Evolutionary conservation across 176 grass and related monocot species (phyloP).

Genomic region (Saccharum officinarum): DNA sequence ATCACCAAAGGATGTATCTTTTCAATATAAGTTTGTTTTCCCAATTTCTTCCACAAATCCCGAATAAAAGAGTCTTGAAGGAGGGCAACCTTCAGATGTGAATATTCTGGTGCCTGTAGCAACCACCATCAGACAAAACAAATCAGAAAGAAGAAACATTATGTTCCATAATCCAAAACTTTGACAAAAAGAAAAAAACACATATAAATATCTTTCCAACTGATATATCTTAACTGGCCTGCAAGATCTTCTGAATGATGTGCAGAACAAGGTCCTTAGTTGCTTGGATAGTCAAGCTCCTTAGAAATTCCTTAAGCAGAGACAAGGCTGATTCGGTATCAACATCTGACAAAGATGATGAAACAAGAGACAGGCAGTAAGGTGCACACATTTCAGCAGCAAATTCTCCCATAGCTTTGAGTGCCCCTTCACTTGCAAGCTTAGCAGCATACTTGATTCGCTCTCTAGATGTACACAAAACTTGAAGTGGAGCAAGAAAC

Average conservation of each 20-base stretch:
- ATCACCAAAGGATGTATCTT: slow-evolving; percentile 79
- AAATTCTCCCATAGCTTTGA: slow-evolving; percentile 86
- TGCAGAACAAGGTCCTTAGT: slow-evolving; percentile 68
- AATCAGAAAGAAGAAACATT: slow-evolving; percentile 29
- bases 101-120: slow-evolving; percentile 71
- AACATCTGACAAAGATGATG: slow-evolving; percentile 59
- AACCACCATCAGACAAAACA: slow-evolving; percentile 40
- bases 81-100: slow-evolving; percentile 84
- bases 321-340: slow-evolving; percentile 63
- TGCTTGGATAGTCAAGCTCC: slow-evolving; percentile 65
- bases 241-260: slow-evolving; percentile 96
- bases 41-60: slow-evolving; percentile 90
- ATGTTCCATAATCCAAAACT: slow-evolving; percentile 26
- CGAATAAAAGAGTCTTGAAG: slow-evolving; percentile 92
- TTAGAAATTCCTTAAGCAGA: slow-evolving; percentile 83
- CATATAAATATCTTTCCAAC: slow-evolving; percentile 24
- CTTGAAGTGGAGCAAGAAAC: slow-evolving; percentile 92
- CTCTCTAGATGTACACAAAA: slow-evolving; percentile 56
- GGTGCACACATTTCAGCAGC: slow-evolving; percentile 81
- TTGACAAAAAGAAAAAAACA: slow-evolving; percentile 32
- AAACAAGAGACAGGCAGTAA: slow-evolving; percentile 74
- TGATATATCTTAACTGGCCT: slow-evolving; percentile 77
- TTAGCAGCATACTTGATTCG: slow-evolving; percentile 82
- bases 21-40: slow-evolving; percentile 84
- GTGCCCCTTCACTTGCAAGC: slow-evolving; percentile 72